Evolutionary conservation across 2,329 filamentous ascomycete genomes (phyloP), one percentile per base, ranked within the genome.

Genomic region (Bipolaris gigantea): DNA sequence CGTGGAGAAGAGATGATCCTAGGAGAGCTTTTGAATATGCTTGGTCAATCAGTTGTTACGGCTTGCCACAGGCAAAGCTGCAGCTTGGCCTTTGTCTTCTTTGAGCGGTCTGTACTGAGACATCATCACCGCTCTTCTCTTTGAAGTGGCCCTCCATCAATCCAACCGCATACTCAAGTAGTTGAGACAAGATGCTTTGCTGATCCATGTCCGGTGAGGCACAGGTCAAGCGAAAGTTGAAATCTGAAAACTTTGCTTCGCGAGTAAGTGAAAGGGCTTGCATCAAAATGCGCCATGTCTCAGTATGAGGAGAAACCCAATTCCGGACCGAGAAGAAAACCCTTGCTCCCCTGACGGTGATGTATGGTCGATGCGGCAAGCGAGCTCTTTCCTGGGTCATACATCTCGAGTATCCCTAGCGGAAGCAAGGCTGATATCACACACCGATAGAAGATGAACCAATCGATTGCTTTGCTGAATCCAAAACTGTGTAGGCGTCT

Each of bases 61-160:
- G 61, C 44, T 63, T 16, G 48, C 54, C 36, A 50, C 60, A 67
- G 59, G 42, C 50, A 36, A 38, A 55, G 53, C 59, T 64, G 61
- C 59, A 63, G 59, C 53, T 57, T 64, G 57, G 57, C 41, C 44
- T 56, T 59, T 55, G 55, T 44, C 18, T 32, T 42, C 55, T 63
- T 53, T 52, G 56, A 60, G 68, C 64, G 66, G 68, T 70, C 64
- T 62, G 53, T 44, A 57, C 56, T 66, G 57, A 68, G 58, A 71
- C 65, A 70, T 51, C 52, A 63, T 61, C 61, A 65, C 62, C 61
- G 61, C 56, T 48, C 55, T 62, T 59, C 46, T 38, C 32, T 43
- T 5, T 16, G 53, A 43, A 25, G 33, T 18, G 41, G 39, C 30
- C 40, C 36, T 49, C 51, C 62, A 56, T 55, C 54, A 55, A 59